Percentiles rank a stretch among this genome's conserved stretches.
Conservation (phyloP, 208 protist species). For the Balamuthia mandrillaris region DNA sequence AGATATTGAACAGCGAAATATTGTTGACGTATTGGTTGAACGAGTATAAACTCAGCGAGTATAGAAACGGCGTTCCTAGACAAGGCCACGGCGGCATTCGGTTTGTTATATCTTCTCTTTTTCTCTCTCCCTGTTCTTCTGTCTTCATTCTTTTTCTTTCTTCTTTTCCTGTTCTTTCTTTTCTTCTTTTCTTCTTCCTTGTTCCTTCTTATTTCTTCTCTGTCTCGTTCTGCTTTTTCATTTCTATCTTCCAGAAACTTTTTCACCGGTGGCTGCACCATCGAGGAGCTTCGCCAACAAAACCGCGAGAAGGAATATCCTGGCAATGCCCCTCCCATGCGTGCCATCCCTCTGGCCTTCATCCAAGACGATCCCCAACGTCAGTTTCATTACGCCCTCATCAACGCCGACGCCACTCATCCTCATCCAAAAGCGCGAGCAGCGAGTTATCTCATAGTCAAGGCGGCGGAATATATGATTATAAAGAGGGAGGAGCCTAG, state of each 20-base stretch:
- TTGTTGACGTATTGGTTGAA: slow-evolving; percentile 20
- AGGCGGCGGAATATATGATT: not conserved
- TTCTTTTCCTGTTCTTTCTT: not conserved
- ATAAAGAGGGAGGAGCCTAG: not conserved
- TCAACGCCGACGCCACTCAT: slow-evolving; percentile 4
- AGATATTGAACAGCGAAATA: not conserved
- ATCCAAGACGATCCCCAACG: not conserved
- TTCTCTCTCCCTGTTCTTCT: not conserved
- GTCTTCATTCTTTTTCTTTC: not conserved
- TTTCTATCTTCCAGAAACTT: not conserved
- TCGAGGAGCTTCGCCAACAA: not conserved
- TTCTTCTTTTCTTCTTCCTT: not conserved
- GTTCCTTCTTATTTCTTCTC: not conserved
- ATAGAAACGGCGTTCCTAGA: not conserved
- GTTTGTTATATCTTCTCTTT: not conserved
- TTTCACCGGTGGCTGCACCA: not conserved
- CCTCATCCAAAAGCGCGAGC: not conserved
- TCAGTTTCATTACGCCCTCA: not conserved
- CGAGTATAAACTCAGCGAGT: not conserved
- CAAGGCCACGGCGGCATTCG: slow-evolving; percentile 1
- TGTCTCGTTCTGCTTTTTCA: no score
- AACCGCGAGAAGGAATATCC: not conserved
- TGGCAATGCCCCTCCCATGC: slow-evolving; percentile 25
- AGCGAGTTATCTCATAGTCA: not conserved
- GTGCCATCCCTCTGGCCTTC: slow-evolving; percentile 3